Evolutionary conservation across 208 protist genomes (phyloP).

Genomic region (Willaertia magna): DNA sequence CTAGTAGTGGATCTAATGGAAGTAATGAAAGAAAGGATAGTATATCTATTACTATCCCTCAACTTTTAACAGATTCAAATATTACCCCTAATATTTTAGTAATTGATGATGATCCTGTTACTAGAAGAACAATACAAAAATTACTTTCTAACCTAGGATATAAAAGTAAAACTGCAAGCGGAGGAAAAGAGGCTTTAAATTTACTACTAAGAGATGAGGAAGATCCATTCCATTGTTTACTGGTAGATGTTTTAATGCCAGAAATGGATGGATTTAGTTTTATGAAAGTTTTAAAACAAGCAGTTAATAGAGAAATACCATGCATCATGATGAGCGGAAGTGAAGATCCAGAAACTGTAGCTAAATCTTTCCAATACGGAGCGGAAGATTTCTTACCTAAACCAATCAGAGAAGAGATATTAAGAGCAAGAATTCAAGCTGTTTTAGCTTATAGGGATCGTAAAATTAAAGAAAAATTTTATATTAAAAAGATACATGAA

Average conservation of each 20-base stretch:
- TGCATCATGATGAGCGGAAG: not conserved
- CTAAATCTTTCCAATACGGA: not conserved
- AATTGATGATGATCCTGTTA: not conserved
- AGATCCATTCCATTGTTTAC: not conserved
- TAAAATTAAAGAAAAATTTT: not conserved
- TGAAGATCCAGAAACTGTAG: not conserved
- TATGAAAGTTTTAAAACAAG: not conserved
- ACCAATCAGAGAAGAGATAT: conserved; percentile 5
- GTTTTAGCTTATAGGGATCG: not conserved
- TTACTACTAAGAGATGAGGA: not conserved
- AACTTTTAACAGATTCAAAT: not conserved
- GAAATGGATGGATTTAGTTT: conserved; percentile 7
- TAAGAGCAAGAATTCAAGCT: not conserved
- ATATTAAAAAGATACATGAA: not conserved
- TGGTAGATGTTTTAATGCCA: not conserved
- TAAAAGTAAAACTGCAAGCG: not conserved
- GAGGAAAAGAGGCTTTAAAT: not conserved
- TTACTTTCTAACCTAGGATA: not conserved
- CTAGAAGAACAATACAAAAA: not conserved
- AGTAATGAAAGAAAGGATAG: not conserved
- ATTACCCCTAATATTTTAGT: not conserved
- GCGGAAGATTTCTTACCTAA: conserved; percentile 5
- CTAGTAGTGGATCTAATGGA: too few relatives aligned
- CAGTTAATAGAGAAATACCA: not conserved
- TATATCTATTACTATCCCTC: not conserved